Evolutionary conservation across 2,329 filamentous ascomycete genomes (phyloP), one percentile per base, ranked within the genome.

Genomic region (Aureobasidium sp.): DNA sequence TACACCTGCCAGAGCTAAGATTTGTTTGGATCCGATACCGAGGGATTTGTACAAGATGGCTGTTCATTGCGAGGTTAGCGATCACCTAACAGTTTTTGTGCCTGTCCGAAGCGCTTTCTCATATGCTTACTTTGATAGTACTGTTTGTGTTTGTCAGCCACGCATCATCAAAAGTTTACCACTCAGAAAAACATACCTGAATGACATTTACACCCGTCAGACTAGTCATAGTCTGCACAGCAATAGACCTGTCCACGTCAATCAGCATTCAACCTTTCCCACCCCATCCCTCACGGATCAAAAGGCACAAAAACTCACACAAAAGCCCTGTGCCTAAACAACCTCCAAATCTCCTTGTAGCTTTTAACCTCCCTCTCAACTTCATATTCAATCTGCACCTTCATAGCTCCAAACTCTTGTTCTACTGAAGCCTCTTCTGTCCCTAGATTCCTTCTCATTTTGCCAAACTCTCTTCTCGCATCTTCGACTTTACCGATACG

Each of bases 171-270:
- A 13, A 6, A 8, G n/a, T n/a, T n/a, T n/a, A n/a, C n/a, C n/a
- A 15, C 15, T 50, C 72, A 69, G 42, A 71, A 73, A 0, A 50
- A 23, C 62, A 23, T 42, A 64, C 62, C 53, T 83, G 85, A 43
- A 88, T 87, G 1, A 88, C 86, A 70, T 88, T 88, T 43, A 88
- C 84, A 15, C 86, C 86, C 1, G 86, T 88, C 45, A 88, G 71
- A 68, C 80, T 82, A 0, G 86, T 88, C 83, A 88, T 86, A 3
- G 85, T 87, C 74, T 88, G 86, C 3, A 87, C 86, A 3, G 83
- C 82, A 70, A 88, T 84, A 1, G 82, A 83, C 25, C 56, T 66
- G 33, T 10, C 4, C 20, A 11, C 9, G n/a, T 4, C 20, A 8
- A 23, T 50, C 16, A 51, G 43, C 58, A 18, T 29, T 20, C 16